phyloP scores from a whole-genome alignment of 192 early-diverging fungal species.

The Coemansia sp. region DNA sequence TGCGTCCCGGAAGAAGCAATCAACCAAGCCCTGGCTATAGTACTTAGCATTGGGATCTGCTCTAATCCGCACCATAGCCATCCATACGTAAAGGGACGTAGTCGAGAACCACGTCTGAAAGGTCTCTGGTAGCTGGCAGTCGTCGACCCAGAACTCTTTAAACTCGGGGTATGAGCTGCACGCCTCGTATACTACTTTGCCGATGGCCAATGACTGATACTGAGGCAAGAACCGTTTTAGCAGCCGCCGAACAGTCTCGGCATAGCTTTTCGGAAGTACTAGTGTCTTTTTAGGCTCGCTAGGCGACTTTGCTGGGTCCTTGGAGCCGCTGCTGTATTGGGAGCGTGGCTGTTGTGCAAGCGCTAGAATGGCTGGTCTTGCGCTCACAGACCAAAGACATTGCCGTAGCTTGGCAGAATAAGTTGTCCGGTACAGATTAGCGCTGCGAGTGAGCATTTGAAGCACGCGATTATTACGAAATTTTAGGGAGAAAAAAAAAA shows the following conservation, averaged over 20 bases:
- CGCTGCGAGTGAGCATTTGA: conserved; percentile 4
- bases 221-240: conserved; percentile 42
- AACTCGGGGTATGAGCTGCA: conserved; percentile 45
- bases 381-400: conserved; percentile 1
- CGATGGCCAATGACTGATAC: conserved; percentile 45
- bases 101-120: conserved; percentile 96
- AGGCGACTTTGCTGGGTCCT: conserved; percentile 3
- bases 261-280: conserved; percentile 33
- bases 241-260: conserved; percentile 12
- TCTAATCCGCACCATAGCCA: conserved; percentile 84
- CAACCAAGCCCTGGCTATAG: conserved; percentile 86
- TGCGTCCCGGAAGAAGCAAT: conserved; percentile 86
- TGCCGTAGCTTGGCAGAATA: neutral
- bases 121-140: conserved; percentile 74
- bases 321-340: conserved; percentile 20
- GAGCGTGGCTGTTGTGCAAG: neutral
- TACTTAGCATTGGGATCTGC: conserved; percentile 73
- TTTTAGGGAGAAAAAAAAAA: neutral
- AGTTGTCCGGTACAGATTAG: neutral
- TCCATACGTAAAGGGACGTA: conserved; percentile 92
- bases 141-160: conserved; percentile 49
- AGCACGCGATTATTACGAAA: neutral
- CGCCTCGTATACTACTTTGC: conserved; percentile 31
- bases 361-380: neutral
- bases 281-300: neutral